Conservation (phyloP, 2,329 filamentous ascomycete genomes). For the Graphilbum sp. region DNA sequence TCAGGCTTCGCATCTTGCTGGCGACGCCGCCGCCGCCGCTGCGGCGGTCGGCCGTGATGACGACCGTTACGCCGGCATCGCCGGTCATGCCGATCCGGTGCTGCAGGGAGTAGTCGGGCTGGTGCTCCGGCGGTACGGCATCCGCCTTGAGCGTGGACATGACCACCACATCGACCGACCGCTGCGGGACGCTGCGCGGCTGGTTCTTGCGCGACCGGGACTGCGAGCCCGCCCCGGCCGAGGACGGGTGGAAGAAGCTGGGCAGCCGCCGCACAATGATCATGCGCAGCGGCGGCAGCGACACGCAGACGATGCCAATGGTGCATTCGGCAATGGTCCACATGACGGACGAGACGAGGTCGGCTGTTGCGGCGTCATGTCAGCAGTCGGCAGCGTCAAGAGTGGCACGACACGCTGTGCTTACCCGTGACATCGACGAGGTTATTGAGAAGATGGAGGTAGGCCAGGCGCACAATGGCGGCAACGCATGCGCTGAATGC, state of each 20-base stretch:
- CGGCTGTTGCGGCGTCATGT: conserved; percentile 11
- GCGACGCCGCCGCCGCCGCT: neutral
- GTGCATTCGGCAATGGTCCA: conserved; percentile 18
- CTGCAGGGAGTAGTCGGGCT: neutral
- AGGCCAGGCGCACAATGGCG: conserved; percentile 12
- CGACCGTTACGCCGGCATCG: neutral
- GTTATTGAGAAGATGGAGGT: conserved; percentile 10
- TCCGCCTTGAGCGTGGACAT: conserved; percentile 2
- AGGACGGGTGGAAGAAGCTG: conserved; percentile 1
- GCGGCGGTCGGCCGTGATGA: neutral
- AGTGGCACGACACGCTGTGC: neutral
- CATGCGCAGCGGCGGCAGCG: conserved; percentile 15
- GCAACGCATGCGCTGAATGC: conserved; percentile 12
- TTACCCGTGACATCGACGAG: conserved; percentile 16
- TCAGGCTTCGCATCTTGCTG: neutral
- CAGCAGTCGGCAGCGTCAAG: neutral
- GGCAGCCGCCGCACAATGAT: conserved; percentile 7
- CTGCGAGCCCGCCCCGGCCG: neutral
- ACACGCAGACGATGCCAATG: conserved; percentile 18
- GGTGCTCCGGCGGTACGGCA: neutral
- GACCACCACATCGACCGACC: conserved; percentile 2
- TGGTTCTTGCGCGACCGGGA: neutral
- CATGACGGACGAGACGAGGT: conserved; percentile 14
- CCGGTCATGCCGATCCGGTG: neutral
- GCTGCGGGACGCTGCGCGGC: neutral